Evolutionary conservation across 2,329 filamentous ascomycete species (phyloP).

Genomic region (Fusarium concolor): DNA sequence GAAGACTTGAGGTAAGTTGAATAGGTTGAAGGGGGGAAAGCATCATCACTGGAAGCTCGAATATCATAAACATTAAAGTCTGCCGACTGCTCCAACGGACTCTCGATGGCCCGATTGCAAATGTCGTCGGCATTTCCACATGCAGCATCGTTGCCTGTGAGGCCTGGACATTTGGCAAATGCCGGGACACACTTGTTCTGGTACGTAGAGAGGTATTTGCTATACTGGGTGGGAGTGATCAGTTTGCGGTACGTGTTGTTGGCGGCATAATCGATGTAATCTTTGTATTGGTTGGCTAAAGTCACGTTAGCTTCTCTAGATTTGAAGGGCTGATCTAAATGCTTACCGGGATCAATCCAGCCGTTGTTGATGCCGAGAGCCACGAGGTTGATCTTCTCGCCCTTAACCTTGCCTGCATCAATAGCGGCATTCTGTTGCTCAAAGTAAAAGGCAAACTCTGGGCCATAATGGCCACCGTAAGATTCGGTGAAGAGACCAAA

Average conservation of each 20-base stretch:
- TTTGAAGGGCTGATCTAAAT: too few species aligned
- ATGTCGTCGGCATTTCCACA: constrained; percentile 43
- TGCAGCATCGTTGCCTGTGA: constrained; percentile 35
- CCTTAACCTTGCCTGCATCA: constrained; percentile 53
- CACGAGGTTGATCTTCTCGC: constrained; percentile 59
- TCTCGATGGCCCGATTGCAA: constrained; percentile 39
- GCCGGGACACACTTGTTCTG: constrained; percentile 41
- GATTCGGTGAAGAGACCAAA: constrained; percentile 65
- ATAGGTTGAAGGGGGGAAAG: constrained; percentile 36
- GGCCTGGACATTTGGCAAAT: constrained; percentile 40
- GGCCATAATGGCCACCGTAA: constrained; percentile 69
- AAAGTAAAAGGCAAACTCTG: constrained; percentile 66
- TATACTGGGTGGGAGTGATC: constrained; percentile 32
- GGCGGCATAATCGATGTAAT: constrained; percentile 48
- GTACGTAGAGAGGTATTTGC: constrained; percentile 45
- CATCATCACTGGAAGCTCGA: constrained; percentile 43
- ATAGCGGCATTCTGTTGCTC: constrained; percentile 67
- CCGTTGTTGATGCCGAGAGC: constrained; percentile 68
- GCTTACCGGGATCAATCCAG: constrained; percentile 60
- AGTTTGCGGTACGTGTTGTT: constrained; percentile 50
- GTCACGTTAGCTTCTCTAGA: too few species aligned
- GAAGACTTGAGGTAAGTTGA: constrained; percentile 24
- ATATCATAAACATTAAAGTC: constrained; percentile 62
- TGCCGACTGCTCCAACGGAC: constrained; percentile 24
- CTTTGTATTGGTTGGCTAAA: constrained; percentile 43